Evolutionary conservation across 768 basidiomycete species (phyloP), one percentile per base, ranked within the genome.

Genomic region (Lactarius quietus): DNA sequence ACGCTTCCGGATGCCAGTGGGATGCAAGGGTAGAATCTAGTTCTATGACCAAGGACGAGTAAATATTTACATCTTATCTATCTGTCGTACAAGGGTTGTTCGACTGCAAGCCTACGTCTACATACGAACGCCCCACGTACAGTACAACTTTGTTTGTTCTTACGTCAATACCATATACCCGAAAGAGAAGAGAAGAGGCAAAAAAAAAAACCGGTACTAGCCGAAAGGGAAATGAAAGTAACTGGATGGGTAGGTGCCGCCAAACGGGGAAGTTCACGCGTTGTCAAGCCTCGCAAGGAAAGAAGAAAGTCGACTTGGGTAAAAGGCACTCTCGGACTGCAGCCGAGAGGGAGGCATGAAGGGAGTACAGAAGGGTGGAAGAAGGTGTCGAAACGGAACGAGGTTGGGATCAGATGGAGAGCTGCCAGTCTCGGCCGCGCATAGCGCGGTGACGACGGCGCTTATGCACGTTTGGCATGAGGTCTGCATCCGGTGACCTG

Each of bases 371-470:
- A 31, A 33, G 52, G 29, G n/a, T 54, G 52, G 52, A 29, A 12
- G 4, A 12, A 20, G 29, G n/a, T 15, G 15, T 14, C 14, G 14
- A 38, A 38, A n/a, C 17, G 52, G 28, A 12, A 17, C 12, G 31
- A 17, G 18, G 29, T 1, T 20, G 15, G 1, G 18, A 61, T 51
- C 18, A 61, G 36, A 33, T 23, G 26, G 35, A 56, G 3, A 20
- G 43, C 53, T 20, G 6, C 29, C 17, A 41, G 29, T 41, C 23
- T 1, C 17, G 33, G 35, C 59, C 29, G 39, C 64, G 64, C 64
- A 65, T 61, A 26, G 64, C 64, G n/a, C 64, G 64, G n/a, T 65
- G 54, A 29, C 43, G 28, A 41, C 41, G 59, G 55, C 20, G 35
- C n/a, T 23, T 56, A n/a, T 38, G 26, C 54, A 33, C 53, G 10